Evolutionary conservation across 1,284 basidiomycete species (phyloP).

Genomic region (Pseudozyma sp.): DNA sequence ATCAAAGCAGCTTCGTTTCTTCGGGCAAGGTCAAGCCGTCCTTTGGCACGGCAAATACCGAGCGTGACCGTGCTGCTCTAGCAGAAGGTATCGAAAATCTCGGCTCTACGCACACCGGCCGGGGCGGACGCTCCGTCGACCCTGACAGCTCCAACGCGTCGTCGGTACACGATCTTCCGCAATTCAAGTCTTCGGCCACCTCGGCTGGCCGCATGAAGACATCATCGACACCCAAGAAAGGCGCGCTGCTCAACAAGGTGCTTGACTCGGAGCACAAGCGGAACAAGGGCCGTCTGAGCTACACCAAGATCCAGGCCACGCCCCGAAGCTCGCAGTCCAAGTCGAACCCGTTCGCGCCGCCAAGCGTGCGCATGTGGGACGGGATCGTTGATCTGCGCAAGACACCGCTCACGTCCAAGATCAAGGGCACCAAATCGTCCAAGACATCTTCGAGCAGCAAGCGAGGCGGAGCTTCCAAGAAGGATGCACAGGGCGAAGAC

Average conservation of each 20-base stretch:
- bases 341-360: slow-evolving; percentile 60
- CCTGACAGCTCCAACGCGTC: slow-evolving; percentile 40
- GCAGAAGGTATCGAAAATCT: slow-evolving; percentile 40
- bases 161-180: slow-evolving; percentile 34
- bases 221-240: slow-evolving; percentile 51
- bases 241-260: slow-evolving; percentile 52
- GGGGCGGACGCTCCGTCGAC: slow-evolving; percentile 20
- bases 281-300: slow-evolving; percentile 42
- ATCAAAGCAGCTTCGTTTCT: slow-evolving; percentile 28
- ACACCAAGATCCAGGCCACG: slow-evolving; percentile 53
- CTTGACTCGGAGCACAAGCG: slow-evolving; percentile 56
- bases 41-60: slow-evolving; percentile 14
- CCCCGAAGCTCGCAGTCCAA: slow-evolving; percentile 45
- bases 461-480: slow-evolving; percentile 70
- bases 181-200: slow-evolving; percentile 22
- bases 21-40: slow-evolving; percentile 10
- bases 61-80: slow-evolving; percentile 38
- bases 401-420: slow-evolving; percentile 70
- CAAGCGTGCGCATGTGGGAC: slow-evolving; percentile 73
- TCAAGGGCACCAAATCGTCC: slow-evolving; percentile 49
- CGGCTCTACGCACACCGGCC: slow-evolving; percentile 12
- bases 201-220: slow-evolving; percentile 39
- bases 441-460: slow-evolving; percentile 62
- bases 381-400: slow-evolving; percentile 80
- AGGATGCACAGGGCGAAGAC: slow-evolving; percentile 30